Percentiles rank a stretch among this genome's conserved stretches.
phyloP scores from a whole-genome alignment of 148 eudicot genomes.

The Rhododendron ovatum region DNA sequence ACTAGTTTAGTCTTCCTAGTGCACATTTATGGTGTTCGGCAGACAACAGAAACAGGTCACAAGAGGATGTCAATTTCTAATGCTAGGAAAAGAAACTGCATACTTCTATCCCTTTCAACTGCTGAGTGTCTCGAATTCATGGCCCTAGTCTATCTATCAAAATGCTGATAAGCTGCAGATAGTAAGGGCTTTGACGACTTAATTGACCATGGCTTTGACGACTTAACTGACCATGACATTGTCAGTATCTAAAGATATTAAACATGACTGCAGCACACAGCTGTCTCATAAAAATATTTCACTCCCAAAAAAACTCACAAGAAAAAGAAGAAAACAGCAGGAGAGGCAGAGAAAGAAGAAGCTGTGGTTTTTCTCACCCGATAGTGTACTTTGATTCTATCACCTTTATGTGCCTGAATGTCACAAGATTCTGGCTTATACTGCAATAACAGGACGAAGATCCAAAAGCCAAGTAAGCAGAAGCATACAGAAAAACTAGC shows the following conservation, averaged over 20 bases:
- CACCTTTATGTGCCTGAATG: constrained; percentile 94
- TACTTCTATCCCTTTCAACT: not conserved
- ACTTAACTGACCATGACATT: not conserved
- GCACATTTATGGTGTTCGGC: not conserved
- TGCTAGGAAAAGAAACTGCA: not conserved
- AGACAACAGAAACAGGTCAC: not conserved
- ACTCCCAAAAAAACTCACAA: not conserved
- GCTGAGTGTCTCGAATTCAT: not conserved
- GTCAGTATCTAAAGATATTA: not conserved
- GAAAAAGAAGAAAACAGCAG: not conserved
- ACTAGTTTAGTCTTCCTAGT: not conserved
- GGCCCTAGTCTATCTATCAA: not conserved
- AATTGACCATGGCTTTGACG: not conserved
- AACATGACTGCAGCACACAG: not conserved
- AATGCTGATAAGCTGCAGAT: not conserved
- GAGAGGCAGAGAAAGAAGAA: not conserved
- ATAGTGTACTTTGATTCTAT: constrained; percentile 81
- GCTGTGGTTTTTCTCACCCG: constrained; percentile 45
- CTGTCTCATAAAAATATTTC: constrained; percentile 20
- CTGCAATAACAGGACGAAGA: constrained; percentile 36
- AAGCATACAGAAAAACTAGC: not conserved
- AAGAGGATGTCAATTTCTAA: not conserved
- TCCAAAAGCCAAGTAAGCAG: constrained; percentile 15
- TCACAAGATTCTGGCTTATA: constrained; percentile 79
- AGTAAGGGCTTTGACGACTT: not conserved